Evolutionary conservation across 148 eudicot genomes (phyloP).

Genomic region (Vaccinium myrtillus): DNA sequence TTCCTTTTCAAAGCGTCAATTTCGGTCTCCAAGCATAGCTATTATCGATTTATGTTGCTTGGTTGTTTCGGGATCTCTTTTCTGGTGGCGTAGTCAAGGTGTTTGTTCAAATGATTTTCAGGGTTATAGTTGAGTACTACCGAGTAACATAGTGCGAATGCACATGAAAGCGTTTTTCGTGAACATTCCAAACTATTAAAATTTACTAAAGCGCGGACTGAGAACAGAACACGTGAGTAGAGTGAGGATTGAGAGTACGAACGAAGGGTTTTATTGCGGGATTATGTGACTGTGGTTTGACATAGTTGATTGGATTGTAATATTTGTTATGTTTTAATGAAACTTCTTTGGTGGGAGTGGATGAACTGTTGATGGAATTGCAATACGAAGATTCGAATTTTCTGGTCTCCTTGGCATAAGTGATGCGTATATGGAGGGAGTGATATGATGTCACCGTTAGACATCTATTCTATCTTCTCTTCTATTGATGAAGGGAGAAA

Average conservation of each 20-base stretch:
- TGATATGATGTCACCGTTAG: not conserved
- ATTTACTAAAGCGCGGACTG: no score
- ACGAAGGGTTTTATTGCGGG: no score
- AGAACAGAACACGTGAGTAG: no score
- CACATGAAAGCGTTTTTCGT: no score
- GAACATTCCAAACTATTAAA: no score
- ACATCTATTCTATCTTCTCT: no score
- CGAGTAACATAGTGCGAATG: no score
- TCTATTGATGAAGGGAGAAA: no score
- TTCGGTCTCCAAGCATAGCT: not conserved
- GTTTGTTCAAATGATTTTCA: constrained; percentile 14
- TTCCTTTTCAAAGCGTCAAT: not conserved
- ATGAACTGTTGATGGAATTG: not conserved
- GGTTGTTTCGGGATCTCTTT: not conserved
- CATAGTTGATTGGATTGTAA: not conserved
- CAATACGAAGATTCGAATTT: not conserved
- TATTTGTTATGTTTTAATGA: not conserved
- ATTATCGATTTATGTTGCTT: not conserved
- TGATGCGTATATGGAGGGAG: not conserved
- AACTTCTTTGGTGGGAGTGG: not conserved
- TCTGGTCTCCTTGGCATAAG: not conserved
- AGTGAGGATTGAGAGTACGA: no score
- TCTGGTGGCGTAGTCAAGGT: not conserved
- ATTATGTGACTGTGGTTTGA: no score
- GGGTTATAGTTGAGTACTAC: no score